Evolutionary conservation across 257 asterid genomes (phyloP), one percentile per base, ranked within the genome.

Genomic region (Mentha longifolia): DNA sequence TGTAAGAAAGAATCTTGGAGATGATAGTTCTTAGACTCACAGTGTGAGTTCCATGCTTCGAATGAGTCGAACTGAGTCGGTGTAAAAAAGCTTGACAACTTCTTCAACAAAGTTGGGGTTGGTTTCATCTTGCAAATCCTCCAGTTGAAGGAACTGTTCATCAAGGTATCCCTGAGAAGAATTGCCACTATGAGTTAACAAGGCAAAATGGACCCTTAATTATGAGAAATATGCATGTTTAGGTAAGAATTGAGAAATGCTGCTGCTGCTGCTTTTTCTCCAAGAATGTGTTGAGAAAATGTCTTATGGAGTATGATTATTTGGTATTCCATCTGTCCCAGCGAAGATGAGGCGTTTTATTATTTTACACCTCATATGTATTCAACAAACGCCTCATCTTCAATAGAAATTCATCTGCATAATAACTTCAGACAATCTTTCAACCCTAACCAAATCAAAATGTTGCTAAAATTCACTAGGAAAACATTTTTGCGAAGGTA

Each of bases 61-160:
- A 71, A 89, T 74, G 60, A 87, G 70, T 77, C 95, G 82, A 63
- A 82, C 77, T 0, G 96, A 91, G 68, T 88, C 91, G 17, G 72
- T 51, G 81, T 81, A 91, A 31, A 81, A 91, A 20, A 85, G 75
- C 19, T 68, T 83, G 47, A 89, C 96, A n/a, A 87, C 89, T 76
- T 89, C 97, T 79, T 89, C 96, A 60, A 84, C 92, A 77, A 91
- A 91, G 63, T 84, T 80, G 12, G 96, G 95, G 73, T 83, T 91
- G 28, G 80, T 87, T 70, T 89, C 96, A 76, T 91, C 96, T 80
- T 83, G 84, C 81, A 91, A 74, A 22, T 88, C 96, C 78, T 91
- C 96, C 61, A 88, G 71, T 78, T 87, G 88, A 67, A 82, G 54
- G 71, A 91, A 91, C 68, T 91, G 96, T 4, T 88, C 97, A 67